Base-by-base conservation (phyloP, 1,284 basidiomycete species). In the Neolentinus lepideus region DNA sequence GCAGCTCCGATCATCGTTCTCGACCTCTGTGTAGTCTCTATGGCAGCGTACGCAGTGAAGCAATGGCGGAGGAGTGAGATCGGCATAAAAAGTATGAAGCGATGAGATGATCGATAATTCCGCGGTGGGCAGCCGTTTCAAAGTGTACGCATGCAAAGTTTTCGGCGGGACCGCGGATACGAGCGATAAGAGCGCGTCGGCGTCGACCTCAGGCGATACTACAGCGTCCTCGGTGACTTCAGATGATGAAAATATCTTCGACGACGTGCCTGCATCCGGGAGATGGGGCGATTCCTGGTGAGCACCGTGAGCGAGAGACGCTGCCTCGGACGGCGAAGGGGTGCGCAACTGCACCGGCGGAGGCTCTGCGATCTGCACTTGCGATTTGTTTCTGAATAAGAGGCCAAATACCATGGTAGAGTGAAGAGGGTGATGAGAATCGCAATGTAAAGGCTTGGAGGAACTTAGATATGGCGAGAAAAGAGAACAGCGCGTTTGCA, bases 21-120 rank as follows among this genome's bases (percentile, higher is more conserved):
- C 71, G 52, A 73, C 62, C 22, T 73, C 71, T 33, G 65, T 64
- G 43, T 62, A 73, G 56, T 72, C 74, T 54, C 79, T 78, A 67
- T 90, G 88, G 66, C 88, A 90, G 2, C 88, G 78, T 22, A 83
- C 76, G 57, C 88, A 90, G 61, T 90, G 88, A 16, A 87, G 70
- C 48, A 71, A 69, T 2, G 84, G 85, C 0, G 88, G 88, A 0
- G 83, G 84, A 0, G 73, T 69, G 46, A 90, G 78, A 1, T 73
- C 66, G 2, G 75, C 67, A 63, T 86, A 87, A 69, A 88, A 88
- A 0, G 69, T 56, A 1, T 74, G 69, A 3, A 88, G 71, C 12
- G 75, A 67, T 25, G 73, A 66, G 8, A 81, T 67, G 0, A 62
- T 59, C 31, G 62, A 57, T 21, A 58, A 62, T 9, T 64, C 61